Evolutionary conservation across 164 flowering plant genomes (phyloP).

Genomic region (Sextonia rubra): DNA sequence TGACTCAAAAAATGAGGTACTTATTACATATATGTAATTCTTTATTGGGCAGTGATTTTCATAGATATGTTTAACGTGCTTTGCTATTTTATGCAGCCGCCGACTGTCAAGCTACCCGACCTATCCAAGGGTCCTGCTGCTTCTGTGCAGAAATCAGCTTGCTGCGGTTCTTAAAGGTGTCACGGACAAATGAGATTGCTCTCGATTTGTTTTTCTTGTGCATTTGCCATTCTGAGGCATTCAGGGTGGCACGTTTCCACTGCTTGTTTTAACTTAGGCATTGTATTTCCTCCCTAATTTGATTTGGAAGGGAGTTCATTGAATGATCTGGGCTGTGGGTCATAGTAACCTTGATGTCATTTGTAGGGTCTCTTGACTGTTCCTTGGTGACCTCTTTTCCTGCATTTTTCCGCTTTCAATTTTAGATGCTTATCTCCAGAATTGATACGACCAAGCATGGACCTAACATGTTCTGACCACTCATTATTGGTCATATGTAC

Average conservation of each 20-base stretch:
- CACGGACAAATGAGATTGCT: not conserved
- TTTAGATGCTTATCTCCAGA: not conserved
- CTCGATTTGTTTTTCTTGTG: not conserved
- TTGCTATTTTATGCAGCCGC: slow-evolving; percentile 28
- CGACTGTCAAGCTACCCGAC: slow-evolving; percentile 44
- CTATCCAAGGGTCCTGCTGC: slow-evolving; percentile 22
- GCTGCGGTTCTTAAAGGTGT: slow-evolving; percentile 33
- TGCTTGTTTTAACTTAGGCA: slow-evolving; percentile 12
- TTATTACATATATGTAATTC: not conserved
- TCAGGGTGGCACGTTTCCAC: slow-evolving; percentile 7
- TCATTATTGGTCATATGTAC: not conserved
- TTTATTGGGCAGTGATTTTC: not conserved
- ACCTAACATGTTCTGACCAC: not conserved
- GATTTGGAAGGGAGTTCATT: slow-evolving; percentile 10
- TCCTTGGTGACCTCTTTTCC: slow-evolving; percentile 3
- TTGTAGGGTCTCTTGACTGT: slow-evolving; percentile 10
- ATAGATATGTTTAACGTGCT: not conserved
- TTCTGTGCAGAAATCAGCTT: slow-evolving; percentile 40
- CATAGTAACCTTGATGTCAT: slow-evolving; percentile 8
- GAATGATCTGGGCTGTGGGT: slow-evolving; percentile 13
- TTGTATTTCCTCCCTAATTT: slow-evolving; percentile 23
- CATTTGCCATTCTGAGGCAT: slow-evolving; percentile 4
- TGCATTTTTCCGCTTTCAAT: not conserved
- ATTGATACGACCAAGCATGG: not conserved
- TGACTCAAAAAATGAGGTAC: slow-evolving; percentile 45